A percentile compares a stretch with the other conserved stretches of the same genome.
phyloP scores from a whole-genome alignment of 176 grass and related monocot genomes.

The Metroxylon sagu region DNA sequence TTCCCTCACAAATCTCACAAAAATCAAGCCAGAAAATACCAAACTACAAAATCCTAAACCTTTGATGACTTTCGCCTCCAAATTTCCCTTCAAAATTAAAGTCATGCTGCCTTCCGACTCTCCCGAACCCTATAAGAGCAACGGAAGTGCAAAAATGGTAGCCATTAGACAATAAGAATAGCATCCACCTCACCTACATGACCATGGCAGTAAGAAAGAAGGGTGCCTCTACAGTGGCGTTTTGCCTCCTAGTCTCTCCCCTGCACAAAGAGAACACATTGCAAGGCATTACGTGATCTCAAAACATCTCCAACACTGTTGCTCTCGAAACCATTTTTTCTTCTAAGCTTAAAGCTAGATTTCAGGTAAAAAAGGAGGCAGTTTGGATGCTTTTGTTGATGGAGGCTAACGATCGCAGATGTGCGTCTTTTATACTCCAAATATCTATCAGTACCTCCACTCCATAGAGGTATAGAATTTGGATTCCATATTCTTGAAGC shows the following conservation, averaged over 20 bases:
- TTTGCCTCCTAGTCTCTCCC: not conserved
- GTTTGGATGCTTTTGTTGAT: too few relatives aligned
- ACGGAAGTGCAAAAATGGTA: not conserved
- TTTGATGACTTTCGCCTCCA: too few relatives aligned
- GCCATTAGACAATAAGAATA: not conserved
- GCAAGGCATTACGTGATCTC: not conserved
- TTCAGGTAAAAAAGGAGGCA: not conserved
- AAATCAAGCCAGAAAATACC: too few relatives aligned
- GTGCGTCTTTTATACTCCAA: constrained; percentile 2
- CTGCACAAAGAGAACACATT: not conserved
- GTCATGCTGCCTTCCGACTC: too few relatives aligned
- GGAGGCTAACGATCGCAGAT: not conserved
- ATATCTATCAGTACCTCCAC: constrained; percentile 30
- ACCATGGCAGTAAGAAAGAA: too few relatives aligned
- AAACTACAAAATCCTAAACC: too few relatives aligned
- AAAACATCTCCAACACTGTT: not conserved
- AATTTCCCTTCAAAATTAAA: too few relatives aligned
- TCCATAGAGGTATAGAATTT: constrained; percentile 36
- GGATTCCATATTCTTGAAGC: not conserved
- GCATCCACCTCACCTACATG: not conserved
- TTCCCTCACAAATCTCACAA: too few relatives aligned
- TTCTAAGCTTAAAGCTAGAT: constrained; percentile 3
- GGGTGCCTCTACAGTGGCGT: too few relatives aligned
- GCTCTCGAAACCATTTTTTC: not conserved
- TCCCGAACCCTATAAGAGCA: not conserved